Evolutionary conservation across 2,329 filamentous ascomycete species (phyloP).

Genomic region (Nannizzia gypsea): DNA sequence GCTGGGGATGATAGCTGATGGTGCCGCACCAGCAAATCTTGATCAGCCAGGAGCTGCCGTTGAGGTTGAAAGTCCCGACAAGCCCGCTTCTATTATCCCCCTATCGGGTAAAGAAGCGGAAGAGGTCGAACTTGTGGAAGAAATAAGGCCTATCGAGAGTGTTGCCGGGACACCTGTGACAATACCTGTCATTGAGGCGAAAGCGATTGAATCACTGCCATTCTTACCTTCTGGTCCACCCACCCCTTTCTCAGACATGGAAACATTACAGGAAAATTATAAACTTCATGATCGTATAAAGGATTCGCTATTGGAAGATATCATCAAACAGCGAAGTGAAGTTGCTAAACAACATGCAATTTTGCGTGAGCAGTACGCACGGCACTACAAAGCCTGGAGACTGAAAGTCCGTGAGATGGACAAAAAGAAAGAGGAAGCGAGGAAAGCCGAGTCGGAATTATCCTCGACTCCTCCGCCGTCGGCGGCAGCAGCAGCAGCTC

Average conservation of each 20-base stretch:
- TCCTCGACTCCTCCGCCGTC: slow-evolving; percentile 24
- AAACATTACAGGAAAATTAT: slow-evolving; percentile 33
- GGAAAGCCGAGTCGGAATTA: slow-evolving; percentile 27
- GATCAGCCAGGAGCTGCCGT: slow-evolving; percentile 18
- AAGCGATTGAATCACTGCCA: slow-evolving; percentile 35
- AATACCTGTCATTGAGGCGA: slow-evolving; percentile 16
- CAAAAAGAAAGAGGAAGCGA: slow-evolving; percentile 28
- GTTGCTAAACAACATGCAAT: slow-evolving; percentile 30
- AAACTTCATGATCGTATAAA: slow-evolving; percentile 29
- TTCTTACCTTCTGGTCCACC: slow-evolving; percentile 34
- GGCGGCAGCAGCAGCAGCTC: slow-evolving; percentile 18
- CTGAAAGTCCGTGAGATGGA: slow-evolving; percentile 33
- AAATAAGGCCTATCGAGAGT: not conserved
- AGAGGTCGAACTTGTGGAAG: slow-evolving; percentile 14
- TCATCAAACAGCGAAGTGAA: slow-evolving; percentile 30
- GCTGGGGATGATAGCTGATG: slow-evolving; percentile 32
- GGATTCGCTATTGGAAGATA: slow-evolving; percentile 26
- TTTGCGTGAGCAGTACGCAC: slow-evolving; percentile 30
- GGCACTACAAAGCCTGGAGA: slow-evolving; percentile 36
- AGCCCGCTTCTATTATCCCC: slow-evolving; percentile 14
- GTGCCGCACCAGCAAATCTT: slow-evolving; percentile 20
- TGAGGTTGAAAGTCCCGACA: slow-evolving; percentile 13
- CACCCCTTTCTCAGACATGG: slow-evolving; percentile 35
- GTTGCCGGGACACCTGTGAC: slow-evolving; percentile 3
- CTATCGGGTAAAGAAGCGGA: slow-evolving; percentile 18